Evolutionary conservation across 208 protist genomes (phyloP).

Genomic region (Crithidia brevicula): DNA sequence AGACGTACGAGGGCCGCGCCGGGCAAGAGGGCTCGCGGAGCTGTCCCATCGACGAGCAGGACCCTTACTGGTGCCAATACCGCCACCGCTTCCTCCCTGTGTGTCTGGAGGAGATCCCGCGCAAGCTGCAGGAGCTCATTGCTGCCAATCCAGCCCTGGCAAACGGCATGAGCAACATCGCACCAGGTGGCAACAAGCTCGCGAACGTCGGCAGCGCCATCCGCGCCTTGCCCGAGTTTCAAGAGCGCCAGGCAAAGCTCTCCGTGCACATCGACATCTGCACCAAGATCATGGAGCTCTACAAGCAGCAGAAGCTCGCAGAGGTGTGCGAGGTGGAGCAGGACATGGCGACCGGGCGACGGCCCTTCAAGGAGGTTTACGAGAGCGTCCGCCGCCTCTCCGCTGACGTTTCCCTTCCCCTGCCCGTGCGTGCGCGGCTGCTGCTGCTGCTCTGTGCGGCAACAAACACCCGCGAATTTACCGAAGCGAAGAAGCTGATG

Average conservation of each 20-base stretch:
- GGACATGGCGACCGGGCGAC: conserved; percentile 51
- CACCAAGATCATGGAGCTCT: conserved; percentile 70
- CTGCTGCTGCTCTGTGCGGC: conserved; percentile 54
- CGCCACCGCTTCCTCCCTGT: conserved; percentile 67
- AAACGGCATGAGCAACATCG: conserved; percentile 32
- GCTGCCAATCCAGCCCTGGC: conserved; percentile 60
- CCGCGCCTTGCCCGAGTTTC: conserved; percentile 68
- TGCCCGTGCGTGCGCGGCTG: conserved; percentile 58
- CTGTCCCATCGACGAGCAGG: conserved; percentile 66
- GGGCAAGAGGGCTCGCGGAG: conserved; percentile 45
- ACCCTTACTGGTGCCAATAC: conserved; percentile 78
- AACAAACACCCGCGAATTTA: conserved; percentile 60
- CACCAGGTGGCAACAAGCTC: conserved; percentile 31
- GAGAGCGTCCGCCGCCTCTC: conserved; percentile 45
- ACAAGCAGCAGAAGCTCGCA: conserved; percentile 54
- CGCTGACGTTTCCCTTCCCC: conserved; percentile 50
- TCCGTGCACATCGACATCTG: conserved; percentile 86
- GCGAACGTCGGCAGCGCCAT: conserved; percentile 58
- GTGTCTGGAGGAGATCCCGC: conserved; percentile 63
- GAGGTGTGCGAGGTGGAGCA: conserved; percentile 78
- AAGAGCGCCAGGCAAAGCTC: conserved; percentile 76
- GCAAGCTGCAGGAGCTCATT: conserved; percentile 63
- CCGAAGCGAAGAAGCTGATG: conserved; percentile 64
- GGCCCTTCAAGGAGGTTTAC: conserved; percentile 58
- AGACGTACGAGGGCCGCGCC: conserved; percentile 50